Evolutionary conservation across 805 yeast species (phyloP), one percentile per base, ranked within the genome.

Genomic region (Grigorovia transvaalensis): DNA sequence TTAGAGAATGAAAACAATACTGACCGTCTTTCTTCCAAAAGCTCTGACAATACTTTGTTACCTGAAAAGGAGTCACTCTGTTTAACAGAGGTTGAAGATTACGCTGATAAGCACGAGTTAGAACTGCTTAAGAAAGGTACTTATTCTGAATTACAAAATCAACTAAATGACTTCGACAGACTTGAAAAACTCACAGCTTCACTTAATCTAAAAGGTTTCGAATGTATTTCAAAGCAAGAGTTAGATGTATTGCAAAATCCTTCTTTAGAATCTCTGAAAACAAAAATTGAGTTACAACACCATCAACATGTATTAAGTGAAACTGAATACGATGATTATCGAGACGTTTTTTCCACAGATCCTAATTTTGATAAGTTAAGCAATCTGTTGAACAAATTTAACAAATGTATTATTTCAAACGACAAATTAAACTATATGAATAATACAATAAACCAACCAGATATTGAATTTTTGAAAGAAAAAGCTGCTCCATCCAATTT

Each of bases 221-320:
- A 44, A 17, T 23, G 45, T 17, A 9, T 20, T 8, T 38, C 51
- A 12, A 17, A 33, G n/a, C 40, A 33, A 9, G 46, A 45, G n/a
- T 49, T 49, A 35, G 11, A 35, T 11, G 13, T 5, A 11, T 27
- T 49, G 27, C 43, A 45, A 23, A 44, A 49, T 49, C 51, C 51
- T 15, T 12, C 47, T 19, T 45, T 49, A 20, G 47, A 35, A 9
- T 13, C 27, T 23, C 19, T 44, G 8, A 44, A 13, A 35, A n/a
- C 45, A 9, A 45, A 44, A 27, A 29, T 49, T 4, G 44, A 49
- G 23, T 19, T n/a, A 15, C 48, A 44, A 15, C 38, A 45, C 18
- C 38, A 44, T 29, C 38, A 44, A n/a, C 38, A 44, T 29, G 23
- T 45, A 23, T 17, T 49, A 6, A 44, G 45, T 27, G 40, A 49